These are phyloP conservation scores for Diaporthe longicolla DNA, from an alignment of 2,329 filamentous ascomycete species.

Conservation along the genomic window DNA sequence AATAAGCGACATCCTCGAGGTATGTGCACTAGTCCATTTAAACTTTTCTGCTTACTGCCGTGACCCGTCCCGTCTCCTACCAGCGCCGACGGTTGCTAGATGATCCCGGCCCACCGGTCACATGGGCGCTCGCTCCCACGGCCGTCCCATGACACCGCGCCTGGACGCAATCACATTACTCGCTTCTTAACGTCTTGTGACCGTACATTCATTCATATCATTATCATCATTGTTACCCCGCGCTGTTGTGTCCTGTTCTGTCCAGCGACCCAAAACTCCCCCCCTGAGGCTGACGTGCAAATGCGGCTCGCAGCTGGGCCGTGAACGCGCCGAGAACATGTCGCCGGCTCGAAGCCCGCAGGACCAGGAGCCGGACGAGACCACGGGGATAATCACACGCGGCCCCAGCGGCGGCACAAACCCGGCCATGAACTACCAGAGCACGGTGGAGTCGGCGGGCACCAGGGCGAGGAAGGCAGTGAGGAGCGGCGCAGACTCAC, in stretches of 20 bases:
- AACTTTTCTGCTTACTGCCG: not conserved
- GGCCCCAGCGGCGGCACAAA: slow-evolving; percentile 16
- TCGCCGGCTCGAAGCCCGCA: slow-evolving; percentile 38
- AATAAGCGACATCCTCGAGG: slow-evolving; percentile 53
- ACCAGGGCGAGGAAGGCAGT: slow-evolving; percentile 25
- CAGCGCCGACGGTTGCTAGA: slow-evolving; percentile 10
- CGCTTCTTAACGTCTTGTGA: not conserved
- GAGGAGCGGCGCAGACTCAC: not conserved
- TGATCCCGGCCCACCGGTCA: slow-evolving; percentile 23
- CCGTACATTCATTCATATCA: not conserved
- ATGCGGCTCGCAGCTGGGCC: slow-evolving; percentile 36
- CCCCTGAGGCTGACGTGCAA: not conserved
- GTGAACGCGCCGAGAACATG: slow-evolving; percentile 43
- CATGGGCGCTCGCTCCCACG: slow-evolving; percentile 8
- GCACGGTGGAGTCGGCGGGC: slow-evolving; percentile 31
- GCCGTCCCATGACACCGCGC: not conserved
- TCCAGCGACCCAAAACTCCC: not conserved
- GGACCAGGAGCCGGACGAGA: slow-evolving; percentile 38
- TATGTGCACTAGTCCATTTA: slow-evolving; percentile 42
- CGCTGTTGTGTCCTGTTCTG: not conserved
- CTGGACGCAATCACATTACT: not conserved
- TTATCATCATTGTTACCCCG: not conserved
- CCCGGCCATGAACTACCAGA: slow-evolving; percentile 41
- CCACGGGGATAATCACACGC: slow-evolving; percentile 36
- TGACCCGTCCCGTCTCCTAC: not conserved